A percentile compares a stretch with the other conserved stretches of the same genome.
phyloP scores from a whole-genome alignment of 495 filamentous ascomycete genomes.

The Lindgomyces ingoldianus region DNA sequence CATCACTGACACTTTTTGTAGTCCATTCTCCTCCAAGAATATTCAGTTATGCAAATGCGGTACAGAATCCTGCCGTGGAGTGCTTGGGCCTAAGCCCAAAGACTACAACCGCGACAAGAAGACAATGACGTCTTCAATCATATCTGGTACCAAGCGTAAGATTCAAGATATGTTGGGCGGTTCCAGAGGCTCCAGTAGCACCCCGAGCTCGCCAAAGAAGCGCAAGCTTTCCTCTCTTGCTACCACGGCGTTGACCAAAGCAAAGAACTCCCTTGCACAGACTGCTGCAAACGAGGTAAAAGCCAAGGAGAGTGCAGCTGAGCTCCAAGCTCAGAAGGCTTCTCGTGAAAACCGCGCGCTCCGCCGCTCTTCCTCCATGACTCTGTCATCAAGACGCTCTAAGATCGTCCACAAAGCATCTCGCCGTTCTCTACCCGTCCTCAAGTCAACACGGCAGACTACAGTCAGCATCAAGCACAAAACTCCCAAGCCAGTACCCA shows the following conservation, averaged over 20 bases:
- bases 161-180: conserved; percentile 26
- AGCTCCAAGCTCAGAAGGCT: conserved; percentile 13
- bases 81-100: conserved; percentile 45
- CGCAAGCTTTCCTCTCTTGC: conserved; percentile 26
- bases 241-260: conserved; percentile 20
- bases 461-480: not conserved
- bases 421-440: not conserved
- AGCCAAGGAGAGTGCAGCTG: conserved; percentile 15
- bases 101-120: conserved; percentile 10
- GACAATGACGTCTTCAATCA: conserved; percentile 11
- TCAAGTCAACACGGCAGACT: conserved; percentile 5
- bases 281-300: conserved; percentile 8
- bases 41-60: conserved; percentile 50
- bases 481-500: not conserved
- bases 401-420: not conserved
- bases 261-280: conserved; percentile 23
- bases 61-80: conserved; percentile 48
- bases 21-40: conserved; percentile 47
- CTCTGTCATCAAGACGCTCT: conserved; percentile 10
- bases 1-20: conserved; percentile 14
- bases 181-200: conserved; percentile 10
- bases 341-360: conserved; percentile 30
- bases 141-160: conserved; percentile 36
- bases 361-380: conserved; percentile 20
- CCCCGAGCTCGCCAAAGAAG: conserved; percentile 17